Evolutionary conservation across 2,329 filamentous ascomycete species (phyloP), one percentile per base, ranked within the genome.

Genomic region (Sporothrix euskadiensis): DNA sequence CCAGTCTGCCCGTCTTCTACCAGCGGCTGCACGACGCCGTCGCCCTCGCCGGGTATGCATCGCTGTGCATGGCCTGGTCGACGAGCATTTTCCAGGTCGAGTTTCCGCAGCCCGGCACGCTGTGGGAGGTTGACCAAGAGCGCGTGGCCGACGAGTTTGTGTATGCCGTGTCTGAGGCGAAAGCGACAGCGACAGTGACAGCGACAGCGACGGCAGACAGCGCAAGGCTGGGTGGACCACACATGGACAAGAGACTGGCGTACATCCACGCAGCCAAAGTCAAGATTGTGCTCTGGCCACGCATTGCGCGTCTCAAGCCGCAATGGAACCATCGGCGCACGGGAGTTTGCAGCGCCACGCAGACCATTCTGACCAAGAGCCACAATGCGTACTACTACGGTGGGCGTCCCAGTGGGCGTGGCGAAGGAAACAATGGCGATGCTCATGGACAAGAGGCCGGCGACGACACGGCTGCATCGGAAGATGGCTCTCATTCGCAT

Each of bases 21-120:
- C 81, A 82, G 74, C 76, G 79, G 14, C 73, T 82, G 32, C 79
- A 81, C 76, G 73, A 79, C 56, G 77, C 81, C 39, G 77, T 82
- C 1, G 76, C 80, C 10, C 69, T 80, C 30, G 79, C 81, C 0
- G 80, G 76, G 0, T 81, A 78, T 66, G 75, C 81, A 3, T 77
- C 79, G 44, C 74, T 82, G 59, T 77, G 75, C 72, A 80, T 80
- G 76, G 78, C 78, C 14, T 74, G 77, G 56, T 80, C 80, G 1
- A 41, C 66, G 16, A 77, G 78, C 59, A 79, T 82, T 72, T 82
- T 82, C 74, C 76, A 77, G 63, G 73, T 81, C 52, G 75, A 76
- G 0, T 78, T 77, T 22, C 79, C 81, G 0, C 35, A 75, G 19
- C 78, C 77, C 1, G 81, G 81, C 41, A 74, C 78, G 71, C 44